Conservation (phyloP, 2,329 filamentous ascomycete species). For the Pyrenochaeta sp. region DNA sequence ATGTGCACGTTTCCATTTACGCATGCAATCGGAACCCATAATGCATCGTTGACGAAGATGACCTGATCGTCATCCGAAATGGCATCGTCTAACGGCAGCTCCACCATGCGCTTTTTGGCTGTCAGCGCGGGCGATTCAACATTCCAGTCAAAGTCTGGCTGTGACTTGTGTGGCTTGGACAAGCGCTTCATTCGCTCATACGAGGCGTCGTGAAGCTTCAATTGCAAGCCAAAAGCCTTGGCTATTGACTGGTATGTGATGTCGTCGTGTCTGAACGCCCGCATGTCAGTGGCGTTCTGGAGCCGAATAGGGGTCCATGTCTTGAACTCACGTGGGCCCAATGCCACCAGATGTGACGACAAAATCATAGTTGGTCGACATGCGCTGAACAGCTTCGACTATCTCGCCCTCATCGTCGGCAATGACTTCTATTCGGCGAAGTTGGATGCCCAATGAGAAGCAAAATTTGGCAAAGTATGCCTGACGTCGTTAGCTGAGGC, state of each 20-base stretch:
- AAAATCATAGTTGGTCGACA: constrained; percentile 91
- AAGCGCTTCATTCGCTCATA: constrained; percentile 84
- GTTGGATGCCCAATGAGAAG: constrained; percentile 68
- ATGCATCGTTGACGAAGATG: constrained; percentile 77
- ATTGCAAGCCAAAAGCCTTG: constrained; percentile 79
- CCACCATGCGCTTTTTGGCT: constrained; percentile 89
- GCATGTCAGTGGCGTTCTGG: constrained; percentile 24
- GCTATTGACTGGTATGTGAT: constrained; percentile 96
- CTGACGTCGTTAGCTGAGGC: constrained; percentile 27
- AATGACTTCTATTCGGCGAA: constrained; percentile 92
- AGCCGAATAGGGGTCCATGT: constrained; percentile 4
- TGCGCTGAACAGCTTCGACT: constrained; percentile 81
- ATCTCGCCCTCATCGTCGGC: constrained; percentile 92
- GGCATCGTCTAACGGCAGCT: constrained; percentile 77
- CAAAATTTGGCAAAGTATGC: constrained; percentile 71
- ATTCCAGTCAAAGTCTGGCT: constrained; percentile 84
- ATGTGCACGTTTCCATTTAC: constrained; percentile 96
- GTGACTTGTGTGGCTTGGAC: constrained; percentile 74
- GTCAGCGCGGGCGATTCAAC: constrained; percentile 77
- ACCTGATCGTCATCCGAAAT: constrained; percentile 73
- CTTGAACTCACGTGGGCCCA: constrained; percentile 80
- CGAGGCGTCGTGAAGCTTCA: constrained; percentile 79
- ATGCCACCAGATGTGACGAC: constrained; percentile 96
- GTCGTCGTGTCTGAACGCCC: constrained; percentile 79
- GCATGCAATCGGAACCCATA: constrained; percentile 90